Evolutionary conservation across 768 basidiomycete species (phyloP).

Genomic region (Ephemerocybe angulata): DNA sequence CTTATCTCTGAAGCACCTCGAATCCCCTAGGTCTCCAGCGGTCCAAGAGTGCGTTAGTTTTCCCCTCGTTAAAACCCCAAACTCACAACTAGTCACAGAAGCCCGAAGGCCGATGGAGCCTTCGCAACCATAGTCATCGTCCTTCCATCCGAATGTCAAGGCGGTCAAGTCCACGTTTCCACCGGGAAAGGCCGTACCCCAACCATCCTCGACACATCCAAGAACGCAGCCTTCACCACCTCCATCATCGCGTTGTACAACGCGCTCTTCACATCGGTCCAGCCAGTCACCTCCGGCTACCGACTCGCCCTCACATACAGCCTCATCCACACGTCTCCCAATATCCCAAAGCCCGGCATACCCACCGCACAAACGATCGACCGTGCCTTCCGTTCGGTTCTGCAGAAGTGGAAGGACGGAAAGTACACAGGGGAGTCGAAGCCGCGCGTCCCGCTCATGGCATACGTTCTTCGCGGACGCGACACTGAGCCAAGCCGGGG

Average conservation of each 20-base stretch:
- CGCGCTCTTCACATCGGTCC: constrained; percentile 43
- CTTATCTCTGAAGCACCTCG: constrained; percentile 31
- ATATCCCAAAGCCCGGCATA: constrained; percentile 6
- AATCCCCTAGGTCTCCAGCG: no score
- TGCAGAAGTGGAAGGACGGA: neutral
- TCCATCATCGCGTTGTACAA: constrained; percentile 49
- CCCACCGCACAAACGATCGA: neutral
- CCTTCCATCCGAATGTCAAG: constrained; percentile 43
- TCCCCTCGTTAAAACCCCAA: neutral
- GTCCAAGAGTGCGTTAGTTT: constrained; percentile 34
- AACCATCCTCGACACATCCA: constrained; percentile 34
- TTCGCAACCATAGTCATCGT: constrained; percentile 49
- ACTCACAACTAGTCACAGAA: constrained; percentile 24
- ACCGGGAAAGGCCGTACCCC: constrained; percentile 22
- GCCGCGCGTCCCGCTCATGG: neutral
- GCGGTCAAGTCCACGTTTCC: constrained; percentile 45
- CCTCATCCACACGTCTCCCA: constrained; percentile 38
- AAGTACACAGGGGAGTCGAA: neutral
- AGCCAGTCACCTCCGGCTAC: constrained; percentile 45
- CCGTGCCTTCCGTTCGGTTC: neutral
- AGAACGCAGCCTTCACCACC: constrained; percentile 27
- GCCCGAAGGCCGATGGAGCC: constrained; percentile 44
- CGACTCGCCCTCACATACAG: constrained; percentile 50
- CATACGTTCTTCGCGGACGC: neutral
- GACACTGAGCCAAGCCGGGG: neutral